Evolutionary conservation across 2,329 filamentous ascomycete species (phyloP).

Genomic region (Chalara sp.): DNA sequence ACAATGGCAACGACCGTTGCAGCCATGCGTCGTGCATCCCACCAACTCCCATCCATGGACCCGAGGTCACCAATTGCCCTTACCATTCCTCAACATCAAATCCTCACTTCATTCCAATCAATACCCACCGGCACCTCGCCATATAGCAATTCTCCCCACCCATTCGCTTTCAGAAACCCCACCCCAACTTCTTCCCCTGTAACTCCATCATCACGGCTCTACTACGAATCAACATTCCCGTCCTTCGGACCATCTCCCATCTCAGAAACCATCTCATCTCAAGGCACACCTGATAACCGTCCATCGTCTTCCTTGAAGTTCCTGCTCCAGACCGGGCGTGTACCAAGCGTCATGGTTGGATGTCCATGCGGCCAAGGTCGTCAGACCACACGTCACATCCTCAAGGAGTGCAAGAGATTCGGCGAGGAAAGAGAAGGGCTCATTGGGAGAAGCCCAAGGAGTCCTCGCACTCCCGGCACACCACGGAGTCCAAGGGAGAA

Average conservation of each 20-base stretch:
- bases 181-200: neutral
- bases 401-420: neutral
- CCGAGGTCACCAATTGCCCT: neutral
- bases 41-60: neutral
- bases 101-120: neutral
- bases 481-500: neutral
- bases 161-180: neutral
- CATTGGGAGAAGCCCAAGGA: neutral
- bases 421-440: neutral
- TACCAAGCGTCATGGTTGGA: neutral
- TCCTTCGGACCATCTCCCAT: neutral
- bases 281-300: neutral
- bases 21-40: neutral
- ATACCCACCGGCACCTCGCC: neutral
- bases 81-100: neutral
- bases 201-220: neutral
- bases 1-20: too few species aligned
- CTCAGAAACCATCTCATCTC: neutral
- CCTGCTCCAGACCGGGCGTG: neutral
- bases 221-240: neutral
- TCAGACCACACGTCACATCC: neutral
- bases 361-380: neutral
- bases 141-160: neutral
- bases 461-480: neutral
- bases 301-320: neutral